A percentile compares a stretch with the other conserved stretches of the same genome.
Evolutionary conservation across 73 alveolate species (phyloP).

Genomic region (Paramecium octaurelia): DNA sequence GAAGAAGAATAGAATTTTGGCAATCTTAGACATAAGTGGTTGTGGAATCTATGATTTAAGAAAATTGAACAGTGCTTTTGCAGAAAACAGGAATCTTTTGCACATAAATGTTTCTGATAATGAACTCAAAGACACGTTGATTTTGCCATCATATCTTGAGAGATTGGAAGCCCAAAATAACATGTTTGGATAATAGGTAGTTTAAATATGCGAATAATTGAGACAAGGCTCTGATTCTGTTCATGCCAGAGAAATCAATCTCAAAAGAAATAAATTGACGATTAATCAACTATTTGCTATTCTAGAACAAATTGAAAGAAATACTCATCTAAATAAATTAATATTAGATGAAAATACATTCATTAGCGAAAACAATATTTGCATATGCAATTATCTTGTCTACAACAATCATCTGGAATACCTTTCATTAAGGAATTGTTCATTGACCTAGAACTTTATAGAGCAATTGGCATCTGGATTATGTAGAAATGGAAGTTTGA

Average conservation of each 20-base stretch:
- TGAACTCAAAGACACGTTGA: not conserved
- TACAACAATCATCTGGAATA: not conserved
- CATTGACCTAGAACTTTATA: not conserved
- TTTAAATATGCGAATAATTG: not conserved
- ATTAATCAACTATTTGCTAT: not conserved
- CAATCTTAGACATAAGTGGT: constrained; percentile 15
- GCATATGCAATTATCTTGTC: constrained; percentile 3
- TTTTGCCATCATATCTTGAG: not conserved
- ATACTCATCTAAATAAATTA: not conserved
- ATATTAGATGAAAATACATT: not conserved
- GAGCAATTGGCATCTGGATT: constrained; percentile 16
- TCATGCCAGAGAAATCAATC: not conserved
- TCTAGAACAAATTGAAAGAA: not conserved
- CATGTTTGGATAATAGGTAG: not conserved
- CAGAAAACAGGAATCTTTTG: not conserved
- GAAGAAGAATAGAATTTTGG: not conserved
- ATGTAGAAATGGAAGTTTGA: not conserved
- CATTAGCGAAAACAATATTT: not conserved
- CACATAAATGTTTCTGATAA: not conserved
- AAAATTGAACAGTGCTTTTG: not conserved
- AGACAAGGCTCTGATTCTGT: not conserved
- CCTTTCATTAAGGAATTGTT: not conserved
- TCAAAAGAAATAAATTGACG: not conserved
- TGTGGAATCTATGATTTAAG: not conserved
- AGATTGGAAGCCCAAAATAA: not conserved